phyloP scores from a whole-genome alignment of 768 basidiomycete genomes.

The Naematelia encephala region DNA sequence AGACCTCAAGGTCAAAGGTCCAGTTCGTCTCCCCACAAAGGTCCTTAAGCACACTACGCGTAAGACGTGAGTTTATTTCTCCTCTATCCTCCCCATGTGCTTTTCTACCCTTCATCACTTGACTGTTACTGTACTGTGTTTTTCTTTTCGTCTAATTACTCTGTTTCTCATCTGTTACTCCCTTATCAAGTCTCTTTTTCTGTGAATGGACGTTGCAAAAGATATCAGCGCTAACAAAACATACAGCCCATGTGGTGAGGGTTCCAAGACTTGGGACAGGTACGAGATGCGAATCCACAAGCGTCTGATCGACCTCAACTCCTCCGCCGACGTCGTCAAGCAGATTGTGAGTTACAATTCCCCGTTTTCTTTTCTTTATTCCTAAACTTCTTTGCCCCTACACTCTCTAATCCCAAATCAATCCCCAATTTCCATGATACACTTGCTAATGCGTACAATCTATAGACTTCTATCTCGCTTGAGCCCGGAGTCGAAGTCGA shows the following conservation, averaged over 20 bases:
- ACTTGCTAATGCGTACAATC: too few relatives aligned
- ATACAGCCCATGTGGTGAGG: slow-evolving; percentile 96
- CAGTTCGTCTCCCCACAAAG: slow-evolving; percentile 98
- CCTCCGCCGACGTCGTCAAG: slow-evolving; percentile 98
- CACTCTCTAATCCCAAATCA: too few relatives aligned
- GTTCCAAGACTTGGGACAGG: slow-evolving; percentile 99
- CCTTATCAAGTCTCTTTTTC: too few relatives aligned
- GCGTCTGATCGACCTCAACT: slow-evolving; percentile 97
- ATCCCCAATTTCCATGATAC: too few relatives aligned
- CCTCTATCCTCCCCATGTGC: background rate
- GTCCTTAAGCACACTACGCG: slow-evolving; percentile 98
- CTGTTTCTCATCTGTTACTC: too few relatives aligned
- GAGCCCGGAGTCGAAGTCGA: slow-evolving; percentile 99
- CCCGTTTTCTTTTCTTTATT: background rate
- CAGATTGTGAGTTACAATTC: slow-evolving; percentile 73
- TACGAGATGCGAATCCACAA: slow-evolving; percentile 99
- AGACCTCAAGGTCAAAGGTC: slow-evolving; percentile 98
- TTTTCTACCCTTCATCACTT: background rate
- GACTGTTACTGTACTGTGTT: background rate
- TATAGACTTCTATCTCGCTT: slow-evolving; percentile 92
- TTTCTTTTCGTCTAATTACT: too few relatives aligned
- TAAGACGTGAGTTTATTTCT: slow-evolving; percentile 73
- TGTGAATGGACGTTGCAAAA: too few relatives aligned
- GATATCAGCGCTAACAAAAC: too few relatives aligned
- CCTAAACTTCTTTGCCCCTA: too few relatives aligned